phyloP scores from a whole-genome alignment of 2,329 filamentous ascomycete species.

The Zymoseptoria passerinii region DNA sequence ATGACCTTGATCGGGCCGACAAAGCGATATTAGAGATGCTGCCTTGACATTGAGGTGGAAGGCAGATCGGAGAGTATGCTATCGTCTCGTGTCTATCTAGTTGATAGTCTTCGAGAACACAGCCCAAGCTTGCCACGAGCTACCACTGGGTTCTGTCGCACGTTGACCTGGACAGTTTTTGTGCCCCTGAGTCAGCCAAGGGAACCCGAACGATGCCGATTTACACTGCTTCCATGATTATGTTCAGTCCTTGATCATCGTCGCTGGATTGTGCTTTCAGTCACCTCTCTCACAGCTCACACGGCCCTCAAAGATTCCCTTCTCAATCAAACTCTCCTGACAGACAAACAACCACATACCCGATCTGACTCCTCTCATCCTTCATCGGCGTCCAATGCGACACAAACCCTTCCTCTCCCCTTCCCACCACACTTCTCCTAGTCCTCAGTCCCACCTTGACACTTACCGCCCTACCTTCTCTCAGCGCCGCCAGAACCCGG shows the following conservation, averaged over 20 bases:
- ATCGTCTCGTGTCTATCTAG: too few species aligned
- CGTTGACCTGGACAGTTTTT: too few species aligned
- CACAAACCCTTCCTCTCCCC: slow-evolving; percentile 31
- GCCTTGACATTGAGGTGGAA: too few species aligned
- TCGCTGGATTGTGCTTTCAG: not conserved
- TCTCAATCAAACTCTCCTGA: not conserved
- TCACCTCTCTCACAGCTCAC: not conserved
- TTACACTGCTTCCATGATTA: too few species aligned
- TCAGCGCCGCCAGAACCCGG: slow-evolving; percentile 35
- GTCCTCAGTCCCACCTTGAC: slow-evolving; percentile 26
- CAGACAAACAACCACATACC: not conserved
- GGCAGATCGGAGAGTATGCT: too few species aligned
- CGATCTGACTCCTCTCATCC: slow-evolving; percentile 27
- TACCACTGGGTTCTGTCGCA: too few species aligned
- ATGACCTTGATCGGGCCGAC: not conserved
- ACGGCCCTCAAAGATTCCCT: too few species aligned
- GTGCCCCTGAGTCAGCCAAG: too few species aligned
- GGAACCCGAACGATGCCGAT: too few species aligned
- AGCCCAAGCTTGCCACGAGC: too few species aligned
- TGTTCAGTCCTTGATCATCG: not conserved
- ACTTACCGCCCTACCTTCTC: slow-evolving; percentile 24
- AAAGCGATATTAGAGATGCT: not conserved
- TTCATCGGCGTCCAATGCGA: slow-evolving; percentile 40
- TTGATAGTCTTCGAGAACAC: too few species aligned
- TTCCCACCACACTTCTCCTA: slow-evolving; percentile 18